Conservation (phyloP, 495 filamentous ascomycete species). For the Podospora comata region DNA sequence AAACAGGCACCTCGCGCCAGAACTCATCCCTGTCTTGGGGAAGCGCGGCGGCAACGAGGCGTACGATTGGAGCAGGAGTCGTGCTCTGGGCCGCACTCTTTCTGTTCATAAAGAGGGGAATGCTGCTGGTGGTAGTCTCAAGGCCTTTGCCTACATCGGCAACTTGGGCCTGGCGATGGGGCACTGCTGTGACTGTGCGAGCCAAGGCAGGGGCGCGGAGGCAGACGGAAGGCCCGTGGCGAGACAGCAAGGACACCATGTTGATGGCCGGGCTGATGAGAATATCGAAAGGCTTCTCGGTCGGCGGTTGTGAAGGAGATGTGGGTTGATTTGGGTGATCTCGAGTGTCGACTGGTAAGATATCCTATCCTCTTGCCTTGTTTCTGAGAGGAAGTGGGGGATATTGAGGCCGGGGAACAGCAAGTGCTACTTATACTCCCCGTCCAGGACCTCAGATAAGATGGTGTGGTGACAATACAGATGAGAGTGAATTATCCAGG, state of each 20-base stretch:
- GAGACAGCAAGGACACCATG: conserved; percentile 19
- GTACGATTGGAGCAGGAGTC: background rate
- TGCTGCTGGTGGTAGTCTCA: background rate
- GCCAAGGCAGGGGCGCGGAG: conserved; percentile 8
- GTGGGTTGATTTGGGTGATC: background rate
- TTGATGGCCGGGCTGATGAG: background rate
- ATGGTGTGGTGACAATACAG: background rate
- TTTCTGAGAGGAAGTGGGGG: background rate
- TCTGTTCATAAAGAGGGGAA: conserved; percentile 10
- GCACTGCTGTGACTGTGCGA: conserved; percentile 22
- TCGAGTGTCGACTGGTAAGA: background rate
- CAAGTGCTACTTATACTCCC: background rate
- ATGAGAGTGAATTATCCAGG: background rate
- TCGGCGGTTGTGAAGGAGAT: background rate
- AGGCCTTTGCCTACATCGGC: conserved; percentile 18
- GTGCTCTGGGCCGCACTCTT: background rate
- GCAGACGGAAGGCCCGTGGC: conserved; percentile 12
- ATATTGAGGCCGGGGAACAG: background rate
- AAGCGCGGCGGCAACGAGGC: conserved; percentile 14
- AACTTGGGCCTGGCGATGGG: conserved; percentile 27
- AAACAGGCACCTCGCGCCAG: conserved; percentile 46
- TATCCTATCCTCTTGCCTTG: background rate
- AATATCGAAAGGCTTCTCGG: background rate
- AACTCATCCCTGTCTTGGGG: conserved; percentile 30
- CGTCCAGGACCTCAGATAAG: background rate